These are phyloP conservation scores for Metschnikowia dekortorum DNA, from an alignment of 805 yeast species.

Conservation along the genomic window DNA sequence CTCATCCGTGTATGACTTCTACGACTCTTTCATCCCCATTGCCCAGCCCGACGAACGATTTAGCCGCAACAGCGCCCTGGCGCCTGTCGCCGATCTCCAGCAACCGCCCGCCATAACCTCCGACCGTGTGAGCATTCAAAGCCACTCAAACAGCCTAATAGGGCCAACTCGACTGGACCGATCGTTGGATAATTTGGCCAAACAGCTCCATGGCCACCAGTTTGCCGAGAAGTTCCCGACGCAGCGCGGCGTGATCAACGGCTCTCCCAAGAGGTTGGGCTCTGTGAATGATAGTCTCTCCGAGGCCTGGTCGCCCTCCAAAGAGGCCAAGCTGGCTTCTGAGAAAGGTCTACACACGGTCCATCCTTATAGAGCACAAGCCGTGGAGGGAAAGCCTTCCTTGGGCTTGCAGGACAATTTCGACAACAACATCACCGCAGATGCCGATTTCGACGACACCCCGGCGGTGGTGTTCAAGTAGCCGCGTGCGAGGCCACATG, in stretches of 20 bases:
- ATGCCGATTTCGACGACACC: conserved; percentile 11
- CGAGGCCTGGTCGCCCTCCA: background rate
- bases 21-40: conserved; percentile 40
- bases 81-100: background rate
- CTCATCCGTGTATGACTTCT: conserved; percentile 35
- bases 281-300: conserved; percentile 1
- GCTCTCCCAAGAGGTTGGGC: conserved; percentile 4
- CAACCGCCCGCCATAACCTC: conserved; percentile 11
- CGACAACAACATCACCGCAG: conserved; percentile 13
- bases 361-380: conserved; percentile 1
- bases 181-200: conserved; percentile 37
- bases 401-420: conserved; percentile 21
- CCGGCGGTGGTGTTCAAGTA: conserved; percentile 19
- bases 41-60: conserved; percentile 16
- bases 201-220: conserved; percentile 32
- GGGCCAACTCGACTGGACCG: conserved; percentile 5
- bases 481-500: too few species aligned
- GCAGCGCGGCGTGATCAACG: conserved; percentile 22
- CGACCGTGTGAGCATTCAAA: conserved; percentile 10
- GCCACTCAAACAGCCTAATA: conserved; percentile 9
- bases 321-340: background rate
- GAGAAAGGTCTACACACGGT: background rate
- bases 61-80: background rate
- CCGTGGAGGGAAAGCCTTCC: background rate
- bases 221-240: conserved; percentile 38